Evolutionary conservation across 129 eudicot species (phyloP), one percentile per base, ranked within the genome.

Genomic region (Ambrosia artemisiifolia): DNA sequence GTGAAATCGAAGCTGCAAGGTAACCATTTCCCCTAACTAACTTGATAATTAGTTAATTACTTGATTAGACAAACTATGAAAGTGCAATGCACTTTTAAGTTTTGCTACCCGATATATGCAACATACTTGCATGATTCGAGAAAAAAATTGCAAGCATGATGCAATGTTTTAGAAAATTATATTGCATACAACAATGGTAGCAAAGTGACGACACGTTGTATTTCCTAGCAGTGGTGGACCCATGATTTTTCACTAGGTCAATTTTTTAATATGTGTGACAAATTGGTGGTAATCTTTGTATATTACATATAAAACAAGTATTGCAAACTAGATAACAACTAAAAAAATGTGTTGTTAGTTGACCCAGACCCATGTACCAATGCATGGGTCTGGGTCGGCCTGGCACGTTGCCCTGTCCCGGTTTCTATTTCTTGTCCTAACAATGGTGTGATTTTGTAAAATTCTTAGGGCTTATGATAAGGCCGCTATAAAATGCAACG

Each of bases 1-100:
- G 74, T 74, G 97, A 91, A 81, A 82, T 86, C 14, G 97, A 91
- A 53, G 97, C 97, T 70, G 97, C 97, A 84, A 91, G 96, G 97
- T 91, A 44, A 47, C 12, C 40, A 10, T 69, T 24, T 59, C 28
- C 17, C 42, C 33, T n/a, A 5, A 30, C 33, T 12, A 59, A 5
- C 64, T 59, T 9, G 64, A 59, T 59, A 11, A 28, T 0, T 30
- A 55, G 32, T 9, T 30, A 55, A 11, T 2, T 11, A 59, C 40
- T 8, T 36, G 1, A 59, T 59, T 12, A 16, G 17, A 8, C 33
- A 54, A 54, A 28, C 30, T 30, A 38, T 30, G 5, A 18, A 59
- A 30, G 11, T 1, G 5, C 4, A 8, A 30, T 4, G 11, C 20
- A 59, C 40, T 57, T 30, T 57, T n/a, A 57, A 11, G 11, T 24